Evolutionary conservation across 2,329 filamentous ascomycete genomes (phyloP).

Genomic region (Cytospora leucostoma): DNA sequence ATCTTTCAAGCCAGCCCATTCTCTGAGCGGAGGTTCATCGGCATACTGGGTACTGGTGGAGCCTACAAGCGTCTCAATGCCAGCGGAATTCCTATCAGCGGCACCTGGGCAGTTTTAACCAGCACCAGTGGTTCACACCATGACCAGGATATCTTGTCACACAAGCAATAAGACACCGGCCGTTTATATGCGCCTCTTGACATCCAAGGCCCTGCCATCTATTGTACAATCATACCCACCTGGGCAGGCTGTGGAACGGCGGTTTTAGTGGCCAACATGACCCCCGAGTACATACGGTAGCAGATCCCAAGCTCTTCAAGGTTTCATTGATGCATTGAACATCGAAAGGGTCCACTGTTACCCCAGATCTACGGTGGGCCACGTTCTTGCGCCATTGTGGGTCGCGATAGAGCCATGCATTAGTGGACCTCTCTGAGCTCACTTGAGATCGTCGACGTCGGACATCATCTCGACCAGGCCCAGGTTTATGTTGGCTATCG

Average conservation of each 20-base stretch:
- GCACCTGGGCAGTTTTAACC: not conserved
- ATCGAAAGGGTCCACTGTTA: slow-evolving; percentile 1
- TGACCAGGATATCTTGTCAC: too few relatives aligned
- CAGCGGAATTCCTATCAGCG: slow-evolving; percentile 2
- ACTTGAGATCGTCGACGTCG: not conserved
- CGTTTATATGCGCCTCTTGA: slow-evolving; percentile 4
- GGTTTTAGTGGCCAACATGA: slow-evolving; percentile 6
- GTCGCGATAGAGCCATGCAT: slow-evolving; percentile 25
- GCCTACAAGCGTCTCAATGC: slow-evolving; percentile 5
- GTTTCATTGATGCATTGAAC: not conserved
- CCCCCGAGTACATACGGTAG: not conserved
- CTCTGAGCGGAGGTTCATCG: slow-evolving; percentile 26
- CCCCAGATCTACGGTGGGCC: slow-evolving; percentile 23
- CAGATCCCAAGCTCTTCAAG: not conserved
- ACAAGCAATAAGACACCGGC: not conserved
- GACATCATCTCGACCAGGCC: not conserved
- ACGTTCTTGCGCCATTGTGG: slow-evolving; percentile 19
- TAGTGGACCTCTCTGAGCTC: slow-evolving; percentile 12
- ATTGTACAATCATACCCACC: too few relatives aligned
- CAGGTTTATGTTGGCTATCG: too few relatives aligned
- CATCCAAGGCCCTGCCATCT: slow-evolving; percentile 1
- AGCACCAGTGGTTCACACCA: too few relatives aligned
- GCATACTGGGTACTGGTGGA: slow-evolving; percentile 18
- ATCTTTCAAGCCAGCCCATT: not conserved
- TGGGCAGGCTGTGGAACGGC: not conserved